Evolutionary conservation across 2,329 filamentous ascomycete genomes (phyloP), one percentile per base, ranked within the genome.

Genomic region (Samsoniella hepiali): DNA sequence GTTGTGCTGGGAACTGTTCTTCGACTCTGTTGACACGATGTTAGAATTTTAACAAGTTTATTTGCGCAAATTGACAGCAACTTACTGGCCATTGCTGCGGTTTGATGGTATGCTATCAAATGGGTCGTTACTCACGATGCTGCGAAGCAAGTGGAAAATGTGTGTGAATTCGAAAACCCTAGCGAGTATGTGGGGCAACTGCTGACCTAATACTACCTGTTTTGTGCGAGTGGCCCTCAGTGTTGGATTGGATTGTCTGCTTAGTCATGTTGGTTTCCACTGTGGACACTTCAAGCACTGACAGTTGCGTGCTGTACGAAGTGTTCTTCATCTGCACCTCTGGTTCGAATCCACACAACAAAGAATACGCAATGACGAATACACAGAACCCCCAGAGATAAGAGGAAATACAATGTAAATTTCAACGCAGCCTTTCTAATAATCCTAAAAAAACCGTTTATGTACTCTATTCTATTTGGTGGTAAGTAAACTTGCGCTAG

Each of bases 1-100:
- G 85, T 97, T 97, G 86, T 97, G 93, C 88, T 98, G 94, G 77
- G 94, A 97, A 84, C 92, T 96, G 90, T 98, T 98, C 93, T 98
- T 98, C 77, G 95, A 98, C 88, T 98, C 93, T 97, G 79, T 64
- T 45, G 58, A 67, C 17, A 34, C 11, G 6, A 15, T 11, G 3
- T 60, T 58, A 55, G 31, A 22, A 58, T 27, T 38, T 53, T 27
- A 17, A 4, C 32, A n/a, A 29, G n/a, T 49, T 22, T n/a, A 56
- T 54, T 63, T 54, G 17, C 7, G 7, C 15, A 13, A n/a, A 38
- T 29, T 8, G 9, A 8, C 5, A 8, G 32, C 13, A 13, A 78
- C 76, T 64, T 72, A 78, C 76, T 78, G 71, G 76, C 76, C 76
- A 78, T 78, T 70, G 72, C 73, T 77, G 74, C 73, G 72, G 70